These are phyloP conservation scores for Eucalyptus regnans DNA, from an alignment of 345 rosid genomes.

Conservation along the genomic window DNA sequence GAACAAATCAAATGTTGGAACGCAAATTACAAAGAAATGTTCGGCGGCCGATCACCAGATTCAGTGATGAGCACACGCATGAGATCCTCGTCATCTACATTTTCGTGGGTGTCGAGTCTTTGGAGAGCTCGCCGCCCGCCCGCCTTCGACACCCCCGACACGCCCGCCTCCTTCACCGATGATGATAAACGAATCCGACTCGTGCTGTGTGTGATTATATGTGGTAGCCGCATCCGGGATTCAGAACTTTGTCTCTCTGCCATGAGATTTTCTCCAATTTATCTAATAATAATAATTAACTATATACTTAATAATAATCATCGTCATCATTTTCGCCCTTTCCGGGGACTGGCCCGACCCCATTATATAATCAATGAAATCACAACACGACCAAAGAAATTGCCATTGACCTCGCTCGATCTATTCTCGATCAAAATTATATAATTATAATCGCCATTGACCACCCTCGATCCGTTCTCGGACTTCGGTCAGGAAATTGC, in stretches of 20 bases:
- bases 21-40: too few relatives aligned
- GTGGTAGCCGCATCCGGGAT: not conserved
- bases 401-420: not conserved
- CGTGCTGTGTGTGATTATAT: not conserved
- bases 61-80: too few relatives aligned
- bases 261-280: not conserved
- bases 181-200: not conserved
- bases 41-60: rapidly evolving
- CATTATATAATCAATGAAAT: not conserved
- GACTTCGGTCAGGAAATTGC: not conserved
- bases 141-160: not conserved
- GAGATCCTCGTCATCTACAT: too few relatives aligned
- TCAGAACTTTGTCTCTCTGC: not conserved
- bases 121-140: not conserved
- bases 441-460: not conserved
- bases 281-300: not conserved
- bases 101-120: not conserved
- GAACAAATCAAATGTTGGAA: too few relatives aligned
- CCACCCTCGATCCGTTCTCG: not conserved
- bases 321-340: not conserved
- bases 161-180: not conserved
- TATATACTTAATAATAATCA: not conserved
- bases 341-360: not conserved
- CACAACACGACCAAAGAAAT: not conserved
- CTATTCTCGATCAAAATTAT: not conserved